Base-by-base conservation (phyloP, 1,139 yeast species). In the Keqinozyma sinolaborantium region DNA sequence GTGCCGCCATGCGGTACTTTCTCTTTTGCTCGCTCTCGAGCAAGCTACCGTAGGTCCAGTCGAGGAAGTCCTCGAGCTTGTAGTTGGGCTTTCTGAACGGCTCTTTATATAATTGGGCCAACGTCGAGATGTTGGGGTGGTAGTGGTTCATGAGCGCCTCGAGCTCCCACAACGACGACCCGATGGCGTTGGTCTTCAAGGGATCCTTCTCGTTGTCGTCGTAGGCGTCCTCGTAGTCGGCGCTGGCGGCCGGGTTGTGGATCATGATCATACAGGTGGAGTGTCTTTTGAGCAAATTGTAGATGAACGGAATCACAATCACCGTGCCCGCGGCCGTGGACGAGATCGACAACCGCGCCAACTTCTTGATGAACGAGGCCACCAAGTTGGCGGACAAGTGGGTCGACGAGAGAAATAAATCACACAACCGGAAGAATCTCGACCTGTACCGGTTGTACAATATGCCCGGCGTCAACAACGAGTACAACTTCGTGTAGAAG, bases 311-410 rank as follows among this genome's bases (percentile, higher is more conserved):
- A 19, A 92, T 73, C 18, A 86, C 73, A 7, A 87, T 77, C 16
- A 92, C 95, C 28, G 85, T 79, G 2, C 97, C 97, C 1, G 95
- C 76, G 2, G 97, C 95, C 26, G 95, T 86, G 1, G 95, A 81
- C n/a, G 77, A 70, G 27, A 90, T 53, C 0, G 94, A 69, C 32
- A 90, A 65, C 35, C 95, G 70, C 2, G 95, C 81, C 46, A 92
- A 60, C 46, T 75, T 76, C 56, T 92, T 92, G 51, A 92, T 83
- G 56, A 92, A 88, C 0, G 97, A 83, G 0, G 97, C 97, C 26
- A 88, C 81, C 38, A 90, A 65, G 18, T 79, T 69, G 3, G 94
- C 82, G 1, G 97, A 84, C 37, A 92, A 64, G 64, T 92, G 97
- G 0, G 96, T 83, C 1, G 96, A 87, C 2, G 90, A 69, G 50